phyloP scores from a whole-genome alignment of 306 rosid genomes.

The Abrus pulchellus region DNA sequence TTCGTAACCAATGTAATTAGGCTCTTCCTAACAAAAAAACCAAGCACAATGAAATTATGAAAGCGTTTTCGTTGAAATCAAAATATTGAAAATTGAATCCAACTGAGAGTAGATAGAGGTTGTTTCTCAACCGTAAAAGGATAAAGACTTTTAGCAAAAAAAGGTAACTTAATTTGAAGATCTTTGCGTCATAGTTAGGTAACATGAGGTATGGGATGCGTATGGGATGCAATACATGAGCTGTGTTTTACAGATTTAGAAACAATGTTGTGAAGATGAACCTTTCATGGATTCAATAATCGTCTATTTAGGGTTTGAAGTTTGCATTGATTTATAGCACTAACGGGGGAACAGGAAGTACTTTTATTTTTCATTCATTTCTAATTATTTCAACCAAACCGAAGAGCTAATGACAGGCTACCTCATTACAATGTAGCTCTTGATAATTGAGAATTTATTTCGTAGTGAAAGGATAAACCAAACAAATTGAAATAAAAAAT shows the following conservation, averaged over 20 bases:
- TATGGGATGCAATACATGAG: constrained; percentile 44
- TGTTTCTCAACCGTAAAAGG: constrained; percentile 16
- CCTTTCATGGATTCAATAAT: constrained; percentile 41
- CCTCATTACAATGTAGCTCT: neutral
- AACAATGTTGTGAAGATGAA: constrained; percentile 38
- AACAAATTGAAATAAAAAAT: constrained; percentile 19
- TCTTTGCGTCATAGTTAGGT: constrained; percentile 45
- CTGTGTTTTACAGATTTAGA: constrained; percentile 44
- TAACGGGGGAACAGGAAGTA: neutral
- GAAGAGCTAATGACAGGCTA: neutral
- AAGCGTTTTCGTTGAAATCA: constrained; percentile 5
- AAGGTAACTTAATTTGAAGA: constrained; percentile 32
- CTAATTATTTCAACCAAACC: constrained; percentile 30
- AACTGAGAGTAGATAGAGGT: neutral
- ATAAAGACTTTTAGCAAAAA: constrained; percentile 15
- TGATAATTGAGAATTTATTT: constrained; percentile 20
- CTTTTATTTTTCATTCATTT: constrained; percentile 24
- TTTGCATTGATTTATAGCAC: neutral
- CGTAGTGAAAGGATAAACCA: constrained; percentile 1
- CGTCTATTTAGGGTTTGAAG: constrained; percentile 3
- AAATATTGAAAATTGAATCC: constrained; percentile 18
- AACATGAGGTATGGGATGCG: constrained; percentile 45
- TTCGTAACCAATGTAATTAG: no score
- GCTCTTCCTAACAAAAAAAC: no score
- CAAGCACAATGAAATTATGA: no score